Evolutionary conservation across 2,329 filamentous ascomycete species (phyloP), one percentile per base, ranked within the genome.

Genomic region (Onygena corvina): DNA sequence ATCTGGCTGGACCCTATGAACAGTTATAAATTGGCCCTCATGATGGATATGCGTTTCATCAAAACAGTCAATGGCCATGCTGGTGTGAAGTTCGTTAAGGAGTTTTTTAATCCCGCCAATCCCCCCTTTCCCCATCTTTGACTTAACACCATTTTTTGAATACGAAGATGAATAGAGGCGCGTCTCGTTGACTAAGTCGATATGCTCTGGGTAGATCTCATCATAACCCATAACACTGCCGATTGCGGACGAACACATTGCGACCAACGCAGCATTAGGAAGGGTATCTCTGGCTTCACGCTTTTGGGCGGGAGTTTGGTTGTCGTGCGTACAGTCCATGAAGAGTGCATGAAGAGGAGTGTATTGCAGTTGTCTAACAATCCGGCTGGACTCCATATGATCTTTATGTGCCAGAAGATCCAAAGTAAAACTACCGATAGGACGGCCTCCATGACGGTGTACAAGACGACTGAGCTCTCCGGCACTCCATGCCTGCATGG

Each of bases 291-390:
- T 80, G 47, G 89, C 89, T 64, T 95, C 89, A 34, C 93, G 79
- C 67, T 95, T 95, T 67, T 98, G 90, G 0, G 90, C 86, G 0
- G 92, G 92, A 1, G 87, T 84, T 68, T 98, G 90, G 59, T 98
- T 98, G 69, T 98, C 92, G 65, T 98, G 92, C 0, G 93, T 98
- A 67, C 93, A 98, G 64, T 98, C 93, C 88, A 96, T 96, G 67
- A 98, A 95, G 1, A 98, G 72, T 0, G 90, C 92, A 56, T 94
- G 89, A 0, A 96, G 84, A 3, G 89, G 86, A 2, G 81, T 85
- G n/a, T 84, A 82, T 56, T 86, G 86, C 65, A 98, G 89, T 53
- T 76, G 83, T 56, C 83, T 84, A 56, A 94, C 75, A 14, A 85
- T 77, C 58, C 90, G 83, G 59, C 60, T 60, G 59, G 60, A 30